A percentile compares a stretch with the other conserved stretches of the same genome.
Evolutionary conservation across 345 rosid genomes (phyloP).

Genomic region (Heritiera littoralis): DNA sequence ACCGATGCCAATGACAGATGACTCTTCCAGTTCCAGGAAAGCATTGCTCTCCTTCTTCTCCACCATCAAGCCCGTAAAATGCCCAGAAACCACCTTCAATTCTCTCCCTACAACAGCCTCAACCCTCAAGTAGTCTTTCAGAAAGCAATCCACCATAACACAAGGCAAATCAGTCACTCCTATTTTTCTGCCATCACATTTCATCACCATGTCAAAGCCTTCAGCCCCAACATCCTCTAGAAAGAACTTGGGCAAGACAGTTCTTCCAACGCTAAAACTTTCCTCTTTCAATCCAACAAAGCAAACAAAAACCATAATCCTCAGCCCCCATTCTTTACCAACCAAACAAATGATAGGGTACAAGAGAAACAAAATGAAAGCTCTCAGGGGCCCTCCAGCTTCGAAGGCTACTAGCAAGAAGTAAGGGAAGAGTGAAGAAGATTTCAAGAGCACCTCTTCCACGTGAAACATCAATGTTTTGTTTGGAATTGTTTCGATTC

Average conservation of each 20-base stretch:
- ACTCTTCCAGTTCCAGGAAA: background rate
- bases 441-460: conserved; percentile 47
- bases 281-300: conserved; percentile 48
- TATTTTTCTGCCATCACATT: conserved; percentile 34
- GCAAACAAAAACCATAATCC: conserved; percentile 48
- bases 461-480: conserved; percentile 40
- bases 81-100: conserved; percentile 42
- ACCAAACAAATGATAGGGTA: conserved; percentile 47
- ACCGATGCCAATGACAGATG: conserved; percentile 15
- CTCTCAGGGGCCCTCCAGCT: conserved; percentile 54
- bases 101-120: conserved; percentile 55
- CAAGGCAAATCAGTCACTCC: conserved; percentile 57
- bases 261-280: conserved; percentile 37
- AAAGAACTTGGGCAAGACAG: conserved; percentile 59
- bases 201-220: conserved; percentile 47
- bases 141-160: conserved; percentile 58
- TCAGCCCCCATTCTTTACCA: conserved; percentile 41
- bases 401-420: conserved; percentile 69
- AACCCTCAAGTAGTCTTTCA: conserved; percentile 49
- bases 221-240: conserved; percentile 56
- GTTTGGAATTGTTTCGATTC: background rate
- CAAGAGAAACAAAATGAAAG: conserved; percentile 43
- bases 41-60: conserved; percentile 19
- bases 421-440: conserved; percentile 52
- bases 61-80: conserved; percentile 51